Evolutionary conservation across 2,329 filamentous ascomycete genomes (phyloP), one percentile per base, ranked within the genome.

Genomic region (Alternaria tenuissima): DNA sequence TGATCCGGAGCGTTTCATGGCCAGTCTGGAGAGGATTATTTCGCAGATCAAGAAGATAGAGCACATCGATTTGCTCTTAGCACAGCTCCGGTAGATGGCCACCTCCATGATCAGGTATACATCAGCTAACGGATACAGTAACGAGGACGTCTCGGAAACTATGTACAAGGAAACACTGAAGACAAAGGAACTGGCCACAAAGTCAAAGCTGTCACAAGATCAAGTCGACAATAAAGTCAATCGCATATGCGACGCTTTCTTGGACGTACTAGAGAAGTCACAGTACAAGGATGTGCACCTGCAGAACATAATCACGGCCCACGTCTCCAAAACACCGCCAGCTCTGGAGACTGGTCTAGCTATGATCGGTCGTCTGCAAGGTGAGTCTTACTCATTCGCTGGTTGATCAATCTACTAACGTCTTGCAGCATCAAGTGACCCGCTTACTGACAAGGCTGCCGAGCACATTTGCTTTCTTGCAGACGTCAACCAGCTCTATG

Each of bases 391-490:
- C 11, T 14, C 7, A 4, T 16, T 24, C n/a, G 9, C 12, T 11
- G 3, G 7, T 24, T n/a, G 24, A 2, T 24, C 24, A 26, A 1
- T 16, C 8, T 68, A 49, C 26, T 60, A 68, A 46, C n/a, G 1
- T 3, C 18, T 20, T 30, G 3, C 20, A 76, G 73, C 66, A 54
- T 56, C 67, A 4, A 62, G 86, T 88, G 53, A 76, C 52, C 67
- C 71, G 6, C 84, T 94, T 66, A 92, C 93, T 0, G 94, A 98
- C 68, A 90, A 90, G 76, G 94, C 94, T 0, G 90, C 97, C 22
- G 93, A 97, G 75, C 95, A 99, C 73, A 97, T 99, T 61, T 98
- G 93, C 83, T 99, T 99, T 83, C 85, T 99, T 42, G 92, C 94
- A 0, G 95, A 99, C 78, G 91, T 96, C 46, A 96, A 97, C 76